Conservation (phyloP, 192 early-diverging fungal genomes). For the Coemansia reversa region DNA sequence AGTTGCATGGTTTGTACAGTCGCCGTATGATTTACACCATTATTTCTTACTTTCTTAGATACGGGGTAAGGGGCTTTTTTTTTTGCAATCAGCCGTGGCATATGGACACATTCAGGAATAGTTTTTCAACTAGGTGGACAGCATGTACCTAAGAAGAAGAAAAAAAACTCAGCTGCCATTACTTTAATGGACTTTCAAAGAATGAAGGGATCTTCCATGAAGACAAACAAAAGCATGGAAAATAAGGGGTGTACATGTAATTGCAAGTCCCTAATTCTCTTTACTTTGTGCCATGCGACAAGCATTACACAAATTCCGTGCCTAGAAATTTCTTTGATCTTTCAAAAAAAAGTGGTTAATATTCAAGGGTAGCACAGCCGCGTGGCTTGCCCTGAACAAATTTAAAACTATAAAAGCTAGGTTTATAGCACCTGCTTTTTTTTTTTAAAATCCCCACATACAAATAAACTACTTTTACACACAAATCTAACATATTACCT, state of each 20-base stretch:
- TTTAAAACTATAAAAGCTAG: neutral
- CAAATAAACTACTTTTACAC: neutral
- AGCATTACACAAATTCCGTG: neutral
- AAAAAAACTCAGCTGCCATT: constrained; percentile 5
- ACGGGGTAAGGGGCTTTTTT: neutral
- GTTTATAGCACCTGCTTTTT: neutral
- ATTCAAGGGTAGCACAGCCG: neutral
- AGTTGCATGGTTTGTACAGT: neutral
- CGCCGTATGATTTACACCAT: neutral
- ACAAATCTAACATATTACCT: neutral
- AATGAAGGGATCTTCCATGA: neutral
- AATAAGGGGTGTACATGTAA: constrained; percentile 12
- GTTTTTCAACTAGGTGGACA: neutral
- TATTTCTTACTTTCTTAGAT: neutral
- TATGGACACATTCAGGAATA: neutral
- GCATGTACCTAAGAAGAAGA: neutral
- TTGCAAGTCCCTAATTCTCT: constrained; percentile 10
- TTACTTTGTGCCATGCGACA: neutral
- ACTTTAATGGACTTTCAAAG: neutral
- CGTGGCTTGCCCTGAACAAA: neutral
- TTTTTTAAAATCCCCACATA: neutral
- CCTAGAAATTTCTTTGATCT: neutral
- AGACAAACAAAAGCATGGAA: constrained; percentile 2
- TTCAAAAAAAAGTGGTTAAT: neutral
- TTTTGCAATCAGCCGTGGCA: neutral